Evolutionary conservation across 345 rosid genomes (phyloP), one percentile per base, ranked within the genome.

Genomic region (Microcos paniculata): DNA sequence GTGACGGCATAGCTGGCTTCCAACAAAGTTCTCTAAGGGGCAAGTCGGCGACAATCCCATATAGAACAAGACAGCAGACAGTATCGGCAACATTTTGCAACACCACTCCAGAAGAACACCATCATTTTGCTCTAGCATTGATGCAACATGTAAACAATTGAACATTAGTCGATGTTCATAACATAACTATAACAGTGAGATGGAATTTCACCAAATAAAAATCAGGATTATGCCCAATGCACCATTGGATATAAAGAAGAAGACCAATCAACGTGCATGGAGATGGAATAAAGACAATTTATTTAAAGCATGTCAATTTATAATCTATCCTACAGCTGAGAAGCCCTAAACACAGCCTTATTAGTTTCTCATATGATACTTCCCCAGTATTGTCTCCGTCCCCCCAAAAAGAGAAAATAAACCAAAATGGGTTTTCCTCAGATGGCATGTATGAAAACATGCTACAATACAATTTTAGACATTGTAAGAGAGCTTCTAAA

Each of bases 81-180:
- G 49, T 30, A 40, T 12, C 9, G 45, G 67, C 69, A 56, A 71
- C 18, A 52, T 58, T 63, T 56, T 71, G 19, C 52, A 45, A 49
- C 23, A 31, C 42, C 74, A n/a, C 31, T 70, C 56, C 62, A 48
- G 6, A 61, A 52, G 65, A 38, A 42, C 64, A 42, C 58, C 72
- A 35, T 45, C 42, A 24, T 19, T 74, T 65, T 45, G 48, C 61
- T 45, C 55, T 35, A 16, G 46, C 33, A 64, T 19, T 15, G 15
- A 49, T 69, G 42, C 52, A 26, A 16, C 40, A 76, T 31, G 57
- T n/a, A 72, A 64, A 21, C n/a, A 43, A n/a, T 21, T 38, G 13
- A 64, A 58, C 9, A 56, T 15, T 26, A 61, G 35, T 72, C 4
- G 16, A 28, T 23, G 10, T 12, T 63, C 13, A 33, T 15, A 18